A percentile compares a stretch with the other conserved stretches of the same genome.
Evolutionary conservation across 1,284 basidiomycete species (phyloP).

Genomic region (Abortiporus biennis): DNA sequence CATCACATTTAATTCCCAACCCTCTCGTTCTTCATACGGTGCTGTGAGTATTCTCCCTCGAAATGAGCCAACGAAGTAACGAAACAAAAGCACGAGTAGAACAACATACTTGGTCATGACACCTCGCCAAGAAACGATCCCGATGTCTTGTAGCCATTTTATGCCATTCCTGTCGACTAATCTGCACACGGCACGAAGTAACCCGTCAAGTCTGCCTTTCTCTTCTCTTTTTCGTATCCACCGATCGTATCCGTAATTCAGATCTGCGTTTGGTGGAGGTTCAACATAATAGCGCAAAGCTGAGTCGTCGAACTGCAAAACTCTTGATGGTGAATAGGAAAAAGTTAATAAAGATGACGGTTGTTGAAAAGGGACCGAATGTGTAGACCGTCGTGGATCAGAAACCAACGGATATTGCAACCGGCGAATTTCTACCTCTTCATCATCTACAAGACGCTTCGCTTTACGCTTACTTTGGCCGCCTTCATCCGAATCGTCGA

Average conservation of each 20-base stretch:
- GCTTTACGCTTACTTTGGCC: neutral
- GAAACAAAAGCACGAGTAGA: conserved; percentile 4
- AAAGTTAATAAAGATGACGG: conserved; percentile 42
- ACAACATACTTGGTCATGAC: conserved; percentile 82
- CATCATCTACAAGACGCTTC: neutral
- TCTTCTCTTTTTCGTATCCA: conserved; percentile 68
- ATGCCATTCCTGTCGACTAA: conserved; percentile 31
- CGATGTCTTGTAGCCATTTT: conserved; percentile 33
- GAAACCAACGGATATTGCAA: no score
- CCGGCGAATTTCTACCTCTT: neutral
- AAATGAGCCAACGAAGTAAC: conserved; percentile 22
- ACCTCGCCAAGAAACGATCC: conserved; percentile 82
- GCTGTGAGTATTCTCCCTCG: conserved; percentile 68
- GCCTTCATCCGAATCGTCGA: no score
- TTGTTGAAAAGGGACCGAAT: conserved; percentile 32
- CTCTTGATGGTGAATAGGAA: conserved; percentile 38
- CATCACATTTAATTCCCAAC: conserved; percentile 86
- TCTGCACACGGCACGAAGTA: conserved; percentile 49
- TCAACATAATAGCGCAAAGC: conserved; percentile 64
- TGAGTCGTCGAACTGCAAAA: conserved; percentile 58
- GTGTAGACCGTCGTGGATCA: conserved; percentile 7
- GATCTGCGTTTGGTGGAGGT: conserved; percentile 55
- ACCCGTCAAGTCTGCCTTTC: conserved; percentile 54
- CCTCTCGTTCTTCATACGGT: conserved; percentile 76
- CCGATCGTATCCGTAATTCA: conserved; percentile 60